phyloP scores from a whole-genome alignment of 768 basidiomycete species.

The Tulasnella calospora region DNA sequence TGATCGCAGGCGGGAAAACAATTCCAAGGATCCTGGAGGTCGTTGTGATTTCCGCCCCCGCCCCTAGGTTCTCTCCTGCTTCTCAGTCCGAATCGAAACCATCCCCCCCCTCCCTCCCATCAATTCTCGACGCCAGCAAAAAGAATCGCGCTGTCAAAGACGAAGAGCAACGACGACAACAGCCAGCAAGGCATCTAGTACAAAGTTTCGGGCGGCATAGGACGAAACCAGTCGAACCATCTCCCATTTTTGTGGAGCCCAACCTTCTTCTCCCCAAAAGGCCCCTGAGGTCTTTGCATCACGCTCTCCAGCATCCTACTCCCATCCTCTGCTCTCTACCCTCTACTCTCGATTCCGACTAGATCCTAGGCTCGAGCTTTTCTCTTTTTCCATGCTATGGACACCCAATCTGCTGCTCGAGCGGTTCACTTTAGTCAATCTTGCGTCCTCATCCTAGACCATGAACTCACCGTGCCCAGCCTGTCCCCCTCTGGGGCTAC shows the following conservation, averaged over 20 bases:
- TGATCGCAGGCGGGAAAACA: background rate
- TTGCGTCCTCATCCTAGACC: slow-evolving; percentile 20
- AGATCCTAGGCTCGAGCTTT: background rate
- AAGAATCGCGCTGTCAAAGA: background rate
- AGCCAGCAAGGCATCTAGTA: background rate
- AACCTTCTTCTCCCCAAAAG: background rate
- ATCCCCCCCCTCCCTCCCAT: background rate
- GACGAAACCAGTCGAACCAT: background rate
- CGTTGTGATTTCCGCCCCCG: background rate
- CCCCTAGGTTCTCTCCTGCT: background rate
- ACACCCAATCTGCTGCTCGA: background rate
- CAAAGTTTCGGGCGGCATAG: background rate
- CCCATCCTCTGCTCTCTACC: background rate
- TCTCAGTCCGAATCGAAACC: background rate
- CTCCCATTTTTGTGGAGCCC: background rate
- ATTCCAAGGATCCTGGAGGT: background rate
- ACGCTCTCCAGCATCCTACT: background rate
- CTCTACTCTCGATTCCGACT: background rate
- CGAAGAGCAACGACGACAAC: background rate
- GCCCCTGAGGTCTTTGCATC: background rate
- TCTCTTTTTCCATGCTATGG: background rate
- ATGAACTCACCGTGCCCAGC: background rate
- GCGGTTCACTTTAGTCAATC: slow-evolving; percentile 5
- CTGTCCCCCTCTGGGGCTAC: background rate
- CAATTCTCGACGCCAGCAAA: background rate